Evolutionary conservation across 805 yeast species (phyloP).

Genomic region (Saccharomycopsis sp.): DNA sequence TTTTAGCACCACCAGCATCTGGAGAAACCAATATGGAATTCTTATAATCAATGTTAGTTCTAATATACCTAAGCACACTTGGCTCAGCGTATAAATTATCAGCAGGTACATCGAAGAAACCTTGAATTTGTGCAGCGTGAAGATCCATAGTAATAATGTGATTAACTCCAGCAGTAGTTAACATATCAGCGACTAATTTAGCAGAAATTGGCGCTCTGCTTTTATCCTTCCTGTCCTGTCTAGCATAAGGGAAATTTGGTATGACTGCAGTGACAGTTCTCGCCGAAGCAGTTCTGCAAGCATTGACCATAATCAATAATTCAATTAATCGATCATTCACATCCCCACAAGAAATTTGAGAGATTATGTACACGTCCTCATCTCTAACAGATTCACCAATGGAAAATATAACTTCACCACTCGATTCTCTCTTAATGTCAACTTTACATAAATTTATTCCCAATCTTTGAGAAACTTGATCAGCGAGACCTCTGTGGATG

Average conservation of each 20-base stretch:
- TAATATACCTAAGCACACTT: constrained; percentile 73
- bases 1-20: constrained; percentile 98
- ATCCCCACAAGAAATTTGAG: constrained; percentile 77
- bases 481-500: constrained; percentile 72
- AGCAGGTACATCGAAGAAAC: constrained; percentile 91
- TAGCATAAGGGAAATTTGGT: constrained; percentile 94
- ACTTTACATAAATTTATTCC: constrained; percentile 66
- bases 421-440: constrained; percentile 78
- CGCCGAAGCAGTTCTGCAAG: constrained; percentile 94
- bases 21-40: constrained; percentile 85
- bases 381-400: constrained; percentile 86
- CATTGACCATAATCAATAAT: constrained; percentile 81
- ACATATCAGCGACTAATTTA: constrained; percentile 82
- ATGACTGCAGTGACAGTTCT: constrained; percentile 89
- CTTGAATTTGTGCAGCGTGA: constrained; percentile 97
- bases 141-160: constrained; percentile 96
- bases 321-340: constrained; percentile 87
- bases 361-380: constrained; percentile 74
- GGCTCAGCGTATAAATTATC: constrained; percentile 97
- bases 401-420: constrained; percentile 81
- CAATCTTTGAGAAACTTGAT: constrained; percentile 55
- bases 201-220: constrained; percentile 96
- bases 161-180: constrained; percentile 90
- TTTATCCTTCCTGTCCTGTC: constrained; percentile 96
- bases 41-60: constrained; percentile 47